phyloP scores from a whole-genome alignment of 208 protist species.

The Leishmania guyanensis region DNA sequence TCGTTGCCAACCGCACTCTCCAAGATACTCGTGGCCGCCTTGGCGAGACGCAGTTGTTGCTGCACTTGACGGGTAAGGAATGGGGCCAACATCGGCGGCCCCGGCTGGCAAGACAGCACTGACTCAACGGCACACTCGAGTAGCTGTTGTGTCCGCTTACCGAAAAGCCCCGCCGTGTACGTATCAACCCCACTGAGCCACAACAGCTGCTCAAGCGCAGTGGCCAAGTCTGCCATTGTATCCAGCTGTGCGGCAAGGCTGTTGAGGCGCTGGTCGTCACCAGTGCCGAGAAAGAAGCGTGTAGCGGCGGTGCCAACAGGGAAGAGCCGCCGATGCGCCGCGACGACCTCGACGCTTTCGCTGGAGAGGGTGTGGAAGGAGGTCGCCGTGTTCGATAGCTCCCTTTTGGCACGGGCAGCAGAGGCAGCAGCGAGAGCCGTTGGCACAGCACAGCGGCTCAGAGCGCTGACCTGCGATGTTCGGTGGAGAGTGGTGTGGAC shows the following conservation, averaged over 20 bases:
- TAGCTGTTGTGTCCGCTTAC: constrained; percentile 32
- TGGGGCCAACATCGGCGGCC: constrained; percentile 26
- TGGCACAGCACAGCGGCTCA: background rate
- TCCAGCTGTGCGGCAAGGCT: constrained; percentile 55
- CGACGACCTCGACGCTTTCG: constrained; percentile 1
- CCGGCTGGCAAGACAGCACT: constrained; percentile 25
- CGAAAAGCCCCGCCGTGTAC: constrained; percentile 36
- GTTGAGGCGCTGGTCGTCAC: constrained; percentile 45
- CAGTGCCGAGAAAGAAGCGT: constrained; percentile 52
- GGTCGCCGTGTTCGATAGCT: background rate
- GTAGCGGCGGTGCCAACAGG: constrained; percentile 46
- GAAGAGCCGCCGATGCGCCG: constrained; percentile 26
- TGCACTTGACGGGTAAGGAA: constrained; percentile 32
- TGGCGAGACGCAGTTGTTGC: constrained; percentile 23
- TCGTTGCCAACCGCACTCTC: constrained; percentile 9
- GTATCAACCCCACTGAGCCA: constrained; percentile 46
- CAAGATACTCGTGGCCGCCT: constrained; percentile 19
- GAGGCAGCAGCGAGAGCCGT: constrained; percentile 1
- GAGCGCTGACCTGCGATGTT: background rate
- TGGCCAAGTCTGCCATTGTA: constrained; percentile 38
- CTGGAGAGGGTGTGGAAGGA: background rate
- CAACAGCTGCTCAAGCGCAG: constrained; percentile 50
- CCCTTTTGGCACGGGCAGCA: background rate
- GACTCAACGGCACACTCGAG: constrained; percentile 39
- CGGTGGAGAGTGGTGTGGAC: background rate